A percentile compares a stretch with the other conserved stretches of the same genome.
Evolutionary conservation across 2,329 filamentous ascomycete genomes (phyloP).

Genomic region (Basipetospora chlamydospora): DNA sequence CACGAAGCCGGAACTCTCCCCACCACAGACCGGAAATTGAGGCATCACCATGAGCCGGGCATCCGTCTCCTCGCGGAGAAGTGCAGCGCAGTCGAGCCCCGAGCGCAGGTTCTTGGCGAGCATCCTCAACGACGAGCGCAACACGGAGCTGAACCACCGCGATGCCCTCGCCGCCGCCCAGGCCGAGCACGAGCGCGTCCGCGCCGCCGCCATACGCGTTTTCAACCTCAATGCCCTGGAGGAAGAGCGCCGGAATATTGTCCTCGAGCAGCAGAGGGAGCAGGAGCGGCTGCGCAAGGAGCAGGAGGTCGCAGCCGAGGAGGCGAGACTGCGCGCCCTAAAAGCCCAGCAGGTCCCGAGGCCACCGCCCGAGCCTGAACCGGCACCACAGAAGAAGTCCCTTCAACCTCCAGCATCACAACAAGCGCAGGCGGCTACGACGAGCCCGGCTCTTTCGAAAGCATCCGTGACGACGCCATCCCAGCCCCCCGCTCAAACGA

Average conservation of each 20-base stretch:
- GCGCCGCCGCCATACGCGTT: slow-evolving; percentile 31
- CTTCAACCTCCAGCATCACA: no score
- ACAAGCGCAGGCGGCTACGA: no score
- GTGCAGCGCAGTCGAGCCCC: slow-evolving; percentile 25
- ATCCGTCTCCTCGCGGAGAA: slow-evolving; percentile 20
- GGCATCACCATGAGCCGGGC: slow-evolving; percentile 7
- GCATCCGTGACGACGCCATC: no score
- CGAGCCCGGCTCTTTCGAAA: no score
- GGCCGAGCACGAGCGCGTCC: slow-evolving; percentile 51
- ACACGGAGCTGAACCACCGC: slow-evolving; percentile 47
- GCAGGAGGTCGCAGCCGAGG: slow-evolving; percentile 29
- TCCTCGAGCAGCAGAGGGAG: slow-evolving; percentile 29
- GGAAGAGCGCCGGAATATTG: slow-evolving; percentile 27
- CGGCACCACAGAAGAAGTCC: slow-evolving; percentile 4
- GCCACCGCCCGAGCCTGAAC: slow-evolving; percentile 18
- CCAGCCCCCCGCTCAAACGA: not conserved
- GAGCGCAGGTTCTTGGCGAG: slow-evolving; percentile 32
- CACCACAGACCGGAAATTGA: no score
- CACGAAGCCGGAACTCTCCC: no score
- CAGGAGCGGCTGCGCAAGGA: slow-evolving; percentile 30
- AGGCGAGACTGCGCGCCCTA: slow-evolving; percentile 31
- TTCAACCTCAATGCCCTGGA: slow-evolving; percentile 32
- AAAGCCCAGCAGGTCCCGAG: slow-evolving; percentile 29
- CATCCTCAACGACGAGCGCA: slow-evolving; percentile 47
- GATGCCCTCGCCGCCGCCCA: slow-evolving; percentile 52